Conservation (phyloP, 1,139 yeast genomes). For the Eremothecium cymbalariae region DNA sequence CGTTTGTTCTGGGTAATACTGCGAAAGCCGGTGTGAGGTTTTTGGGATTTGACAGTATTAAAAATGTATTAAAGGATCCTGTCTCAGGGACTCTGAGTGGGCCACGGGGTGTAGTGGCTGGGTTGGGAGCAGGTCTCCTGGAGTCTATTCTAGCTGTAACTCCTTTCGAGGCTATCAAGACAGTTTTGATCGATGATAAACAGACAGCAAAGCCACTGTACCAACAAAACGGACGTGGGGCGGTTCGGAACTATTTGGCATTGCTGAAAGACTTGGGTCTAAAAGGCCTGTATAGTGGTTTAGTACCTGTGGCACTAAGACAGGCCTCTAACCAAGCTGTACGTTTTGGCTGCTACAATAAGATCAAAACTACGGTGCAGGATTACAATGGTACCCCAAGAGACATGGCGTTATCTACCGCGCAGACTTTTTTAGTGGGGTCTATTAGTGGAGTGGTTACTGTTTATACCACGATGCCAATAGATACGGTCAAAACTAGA, state of each 20-base stretch:
- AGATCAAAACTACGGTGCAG: constrained; percentile 75
- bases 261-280: constrained; percentile 73
- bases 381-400: constrained; percentile 57
- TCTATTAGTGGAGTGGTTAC: constrained; percentile 90
- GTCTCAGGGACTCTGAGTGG: constrained; percentile 76
- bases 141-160: constrained; percentile 93
- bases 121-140: constrained; percentile 89
- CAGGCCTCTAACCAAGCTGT: constrained; percentile 96
- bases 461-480: constrained; percentile 95
- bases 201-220: constrained; percentile 70
- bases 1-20: constrained; percentile 91
- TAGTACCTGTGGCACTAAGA: constrained; percentile 86
- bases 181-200: constrained; percentile 90
- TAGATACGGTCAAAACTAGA: constrained; percentile 94
- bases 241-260: constrained; percentile 24
- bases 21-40: constrained; percentile 92
- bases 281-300: constrained; percentile 77
- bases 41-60: constrained; percentile 84
- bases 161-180: constrained; percentile 93
- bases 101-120: constrained; percentile 87
- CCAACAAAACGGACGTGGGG: constrained; percentile 57
- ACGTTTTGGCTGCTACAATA: constrained; percentile 84
- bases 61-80: constrained; percentile 65
- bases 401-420: constrained; percentile 67
- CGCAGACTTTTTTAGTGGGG: constrained; percentile 80